Percentiles rank a stretch among this genome's conserved stretches.
phyloP scores from a whole-genome alignment of 2,329 filamentous ascomycete genomes.

The Xylaria sp. region DNA sequence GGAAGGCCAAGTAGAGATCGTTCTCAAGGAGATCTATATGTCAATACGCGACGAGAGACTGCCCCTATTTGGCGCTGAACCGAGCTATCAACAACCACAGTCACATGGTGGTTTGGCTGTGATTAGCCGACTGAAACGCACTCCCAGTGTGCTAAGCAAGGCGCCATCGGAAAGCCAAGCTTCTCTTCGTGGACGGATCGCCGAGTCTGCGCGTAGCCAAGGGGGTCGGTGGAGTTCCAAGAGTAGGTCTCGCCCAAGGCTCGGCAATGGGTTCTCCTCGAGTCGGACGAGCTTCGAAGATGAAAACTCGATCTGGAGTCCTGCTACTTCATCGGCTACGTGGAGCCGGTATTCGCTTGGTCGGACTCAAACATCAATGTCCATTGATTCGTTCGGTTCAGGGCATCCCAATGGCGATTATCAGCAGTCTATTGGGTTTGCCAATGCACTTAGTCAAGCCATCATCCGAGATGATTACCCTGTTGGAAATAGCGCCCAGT shows the following conservation, averaged over 20 bases:
- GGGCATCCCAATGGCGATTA: slow-evolving; percentile 82
- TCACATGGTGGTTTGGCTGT: slow-evolving; percentile 76
- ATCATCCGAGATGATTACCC: slow-evolving; percentile 90
- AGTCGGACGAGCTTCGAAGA: slow-evolving; percentile 96
- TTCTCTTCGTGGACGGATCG: slow-evolving; percentile 75
- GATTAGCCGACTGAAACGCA: slow-evolving; percentile 81
- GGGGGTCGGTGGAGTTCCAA: slow-evolving; percentile 85
- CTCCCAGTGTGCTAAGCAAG: slow-evolving; percentile 91
- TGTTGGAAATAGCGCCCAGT: slow-evolving; percentile 61
- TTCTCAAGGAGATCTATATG: slow-evolving; percentile 89
- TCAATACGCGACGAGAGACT: slow-evolving; percentile 90
- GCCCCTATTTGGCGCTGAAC: slow-evolving; percentile 80
- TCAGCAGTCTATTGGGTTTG: slow-evolving; percentile 96
- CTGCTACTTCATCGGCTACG: slow-evolving; percentile 83
- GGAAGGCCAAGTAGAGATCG: slow-evolving; percentile 89
- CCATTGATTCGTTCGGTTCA: slow-evolving; percentile 88
- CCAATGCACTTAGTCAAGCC: slow-evolving; percentile 93
- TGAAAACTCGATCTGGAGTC: slow-evolving; percentile 89
- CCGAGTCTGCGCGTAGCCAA: slow-evolving; percentile 64
- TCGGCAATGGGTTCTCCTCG: slow-evolving; percentile 85
- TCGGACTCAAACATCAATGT: slow-evolving; percentile 90
- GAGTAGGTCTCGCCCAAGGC: slow-evolving; percentile 82
- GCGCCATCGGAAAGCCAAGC: slow-evolving; percentile 83
- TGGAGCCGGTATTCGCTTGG: slow-evolving; percentile 96
- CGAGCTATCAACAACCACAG: slow-evolving; percentile 56